Base-by-base conservation (phyloP, 2,329 filamentous ascomycete genomes). In the Phialemoniopsis sp. region DNA sequence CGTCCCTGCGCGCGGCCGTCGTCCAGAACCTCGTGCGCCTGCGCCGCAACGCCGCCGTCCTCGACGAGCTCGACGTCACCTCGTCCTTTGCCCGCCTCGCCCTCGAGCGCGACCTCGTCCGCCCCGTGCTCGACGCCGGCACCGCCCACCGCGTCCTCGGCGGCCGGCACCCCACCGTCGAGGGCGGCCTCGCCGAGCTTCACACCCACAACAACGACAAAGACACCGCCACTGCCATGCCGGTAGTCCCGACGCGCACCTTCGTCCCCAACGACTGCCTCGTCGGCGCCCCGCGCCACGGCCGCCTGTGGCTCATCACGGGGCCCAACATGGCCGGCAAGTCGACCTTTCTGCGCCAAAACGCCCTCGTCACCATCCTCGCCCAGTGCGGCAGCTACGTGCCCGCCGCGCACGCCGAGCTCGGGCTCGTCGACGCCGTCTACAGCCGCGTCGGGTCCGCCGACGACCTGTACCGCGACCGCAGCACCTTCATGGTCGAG, bases 271-370 rank as follows among this genome's bases (percentile, higher is more conserved):
- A 88, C 48, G 77, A 85, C 58, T 85, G 79, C 57, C 68, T 76
- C 32, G 66, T 87, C 4, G 77, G 78, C 14, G 77, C 57, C 67
- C 76, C 46, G 59, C 82, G 29, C 74, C 63, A 85, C 68, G 72
- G 80, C 68, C 52, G 72, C 69, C 39, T 87, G 64, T 68, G 83
- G 82, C 53, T 78, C 59, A 68, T 91, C 76, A 76, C 87, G 50
- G 69, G 93, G 0, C 93, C 93, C n/a, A 98, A 98, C 63, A 98
- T 98, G 93, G 93, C 85, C 2, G 93, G 93, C 35, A 98, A 98
- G 66, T 91, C 85, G 58, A 98, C 93, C 0, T 98, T 95, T 56
- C 72, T 98, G 5, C 85, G 93, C 1, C 94, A 98, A 54, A 97
- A 95, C 60, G 93, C 93, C 3, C 74, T 98, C 37, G 94, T 97